phyloP scores from a whole-genome alignment of 345 rosid species.

The Syzygium aqueum region DNA sequence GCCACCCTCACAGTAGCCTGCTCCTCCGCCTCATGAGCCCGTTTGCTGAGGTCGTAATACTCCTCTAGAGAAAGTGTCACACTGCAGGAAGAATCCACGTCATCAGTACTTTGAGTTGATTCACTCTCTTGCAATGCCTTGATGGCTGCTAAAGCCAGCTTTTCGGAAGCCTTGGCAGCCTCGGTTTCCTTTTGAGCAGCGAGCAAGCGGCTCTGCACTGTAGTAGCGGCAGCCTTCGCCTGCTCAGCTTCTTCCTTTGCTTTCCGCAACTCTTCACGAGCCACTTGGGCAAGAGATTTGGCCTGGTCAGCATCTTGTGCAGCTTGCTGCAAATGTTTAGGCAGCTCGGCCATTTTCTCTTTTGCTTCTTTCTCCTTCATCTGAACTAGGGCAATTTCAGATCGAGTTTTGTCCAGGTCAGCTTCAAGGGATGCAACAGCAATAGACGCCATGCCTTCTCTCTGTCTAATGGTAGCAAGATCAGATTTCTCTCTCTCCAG shows the following conservation, averaged over 20 bases:
- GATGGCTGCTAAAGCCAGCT: conserved; percentile 72
- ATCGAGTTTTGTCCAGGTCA: conserved; percentile 53
- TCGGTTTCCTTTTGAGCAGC: conserved; percentile 88
- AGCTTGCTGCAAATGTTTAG: conserved; percentile 66
- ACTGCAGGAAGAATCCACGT: conserved; percentile 37
- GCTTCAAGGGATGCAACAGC: conserved; percentile 74
- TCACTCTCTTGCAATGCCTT: conserved; percentile 87
- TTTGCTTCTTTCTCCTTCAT: conserved; percentile 61
- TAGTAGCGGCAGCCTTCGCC: conserved; percentile 71
- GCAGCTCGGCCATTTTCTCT: conserved; percentile 54
- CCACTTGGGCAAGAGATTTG: conserved; percentile 48
- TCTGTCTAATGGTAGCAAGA: conserved; percentile 50
- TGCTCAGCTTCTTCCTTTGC: conserved; percentile 76
- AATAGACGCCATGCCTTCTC: conserved; percentile 84
- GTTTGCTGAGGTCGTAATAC: conserved; percentile 79
- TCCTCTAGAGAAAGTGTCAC: conserved; percentile 75
- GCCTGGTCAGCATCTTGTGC: conserved; percentile 80
- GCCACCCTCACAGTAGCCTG: conserved; percentile 59
- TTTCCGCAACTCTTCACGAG: conserved; percentile 70
- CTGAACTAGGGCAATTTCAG: conserved; percentile 51
- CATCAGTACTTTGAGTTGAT: conserved; percentile 24
- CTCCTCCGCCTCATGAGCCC: conserved; percentile 78
- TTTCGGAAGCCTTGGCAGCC: conserved; percentile 83
- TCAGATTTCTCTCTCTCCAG: conserved; percentile 61
- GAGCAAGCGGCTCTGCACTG: conserved; percentile 59